phyloP scores from a whole-genome alignment of 106 monocot species.

The Hemerocallis citrina region DNA sequence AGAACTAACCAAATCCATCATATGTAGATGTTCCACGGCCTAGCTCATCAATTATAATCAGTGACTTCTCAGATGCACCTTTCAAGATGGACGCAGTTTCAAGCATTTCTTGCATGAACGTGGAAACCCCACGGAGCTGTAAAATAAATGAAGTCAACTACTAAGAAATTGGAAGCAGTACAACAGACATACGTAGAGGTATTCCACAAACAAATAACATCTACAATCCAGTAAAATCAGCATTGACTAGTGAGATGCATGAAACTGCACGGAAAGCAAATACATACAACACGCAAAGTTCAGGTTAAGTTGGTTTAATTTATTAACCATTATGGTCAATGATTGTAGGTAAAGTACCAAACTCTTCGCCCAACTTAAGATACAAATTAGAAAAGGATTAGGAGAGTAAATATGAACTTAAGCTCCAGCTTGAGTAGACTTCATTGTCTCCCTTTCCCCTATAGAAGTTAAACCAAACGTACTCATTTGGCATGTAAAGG shows the following conservation, averaged over 20 bases:
- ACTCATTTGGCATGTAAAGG: no score
- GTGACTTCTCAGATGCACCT: conserved; percentile 81
- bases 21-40: conserved; percentile 99
- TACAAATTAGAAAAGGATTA: no score
- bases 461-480: no score
- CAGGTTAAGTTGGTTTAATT: no score
- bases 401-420: no score
- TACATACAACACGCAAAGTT: background rate
- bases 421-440: no score
- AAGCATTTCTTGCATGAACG: conserved; percentile 99
- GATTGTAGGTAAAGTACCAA: no score
- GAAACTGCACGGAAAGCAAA: background rate
- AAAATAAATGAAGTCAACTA: conserved; percentile 10
- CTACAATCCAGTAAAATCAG: background rate
- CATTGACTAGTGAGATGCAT: background rate
- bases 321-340: no score
- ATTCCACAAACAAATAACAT: background rate
- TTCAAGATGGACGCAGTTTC: conserved; percentile 98
- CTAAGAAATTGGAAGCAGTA: background rate
- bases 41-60: conserved; percentile 92
- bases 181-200: background rate
- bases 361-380: no score
- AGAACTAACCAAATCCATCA: conserved; percentile 91
- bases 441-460: no score
- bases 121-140: conserved; percentile 96